Conservation (phyloP, 805 yeast genomes). For the Candida krabiensis region DNA sequence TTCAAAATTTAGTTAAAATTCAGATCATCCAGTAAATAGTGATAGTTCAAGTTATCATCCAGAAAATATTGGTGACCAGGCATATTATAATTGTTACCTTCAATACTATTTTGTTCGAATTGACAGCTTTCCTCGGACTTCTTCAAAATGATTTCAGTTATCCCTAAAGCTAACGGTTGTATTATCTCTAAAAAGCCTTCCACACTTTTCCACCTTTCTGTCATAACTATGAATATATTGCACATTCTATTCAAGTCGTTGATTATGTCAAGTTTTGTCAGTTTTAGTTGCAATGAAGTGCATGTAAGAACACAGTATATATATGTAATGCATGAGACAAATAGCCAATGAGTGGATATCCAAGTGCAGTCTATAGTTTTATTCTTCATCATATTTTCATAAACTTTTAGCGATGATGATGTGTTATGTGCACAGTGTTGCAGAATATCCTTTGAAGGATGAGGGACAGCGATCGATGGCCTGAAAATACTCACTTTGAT, state of each 20-base stretch:
- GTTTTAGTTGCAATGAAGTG: not conserved
- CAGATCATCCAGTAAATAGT: no score
- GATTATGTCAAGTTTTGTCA: not conserved
- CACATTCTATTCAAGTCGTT: constrained; percentile 1
- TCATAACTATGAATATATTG: constrained; percentile 2
- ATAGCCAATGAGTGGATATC: constrained; percentile 3
- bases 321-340: constrained; percentile 2
- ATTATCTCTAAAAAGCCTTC: constrained; percentile 1
- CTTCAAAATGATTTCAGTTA: no score
- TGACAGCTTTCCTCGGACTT: no score
- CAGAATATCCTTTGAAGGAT: not conserved
- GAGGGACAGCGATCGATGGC: no score
- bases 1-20: no score
- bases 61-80: no score
- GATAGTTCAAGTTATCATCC: no score
- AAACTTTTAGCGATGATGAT: not conserved
- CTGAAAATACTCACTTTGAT: no score
- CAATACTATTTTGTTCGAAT: no score
- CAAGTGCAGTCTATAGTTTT: constrained; percentile 1
- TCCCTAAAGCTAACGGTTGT: not conserved
- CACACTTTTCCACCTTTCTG: constrained; percentile 3
- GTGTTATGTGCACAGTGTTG: not conserved
- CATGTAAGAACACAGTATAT: constrained; percentile 1
- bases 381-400: constrained; percentile 2
- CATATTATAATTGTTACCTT: no score